A percentile compares a stretch with the other conserved stretches of the same genome.
Conservation (phyloP, 306 rosid species). For the Vachellia pachyceras region DNA sequence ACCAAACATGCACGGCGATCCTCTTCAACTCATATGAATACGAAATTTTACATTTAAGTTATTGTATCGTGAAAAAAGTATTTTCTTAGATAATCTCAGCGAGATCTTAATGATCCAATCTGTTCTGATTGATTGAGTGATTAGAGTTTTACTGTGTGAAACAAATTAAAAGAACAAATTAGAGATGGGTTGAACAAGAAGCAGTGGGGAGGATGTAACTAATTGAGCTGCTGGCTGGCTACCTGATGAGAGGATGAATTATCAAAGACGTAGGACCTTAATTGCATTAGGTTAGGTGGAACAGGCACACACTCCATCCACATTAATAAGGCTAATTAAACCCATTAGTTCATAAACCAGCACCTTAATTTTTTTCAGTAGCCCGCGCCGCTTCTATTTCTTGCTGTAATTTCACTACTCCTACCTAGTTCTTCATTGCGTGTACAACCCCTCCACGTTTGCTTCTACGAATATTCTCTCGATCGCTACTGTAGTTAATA, state of each 20-base stretch:
- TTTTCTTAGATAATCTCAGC: neutral
- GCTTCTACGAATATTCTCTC: neutral
- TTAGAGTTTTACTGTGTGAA: neutral
- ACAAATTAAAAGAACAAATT: neutral
- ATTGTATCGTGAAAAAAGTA: neutral
- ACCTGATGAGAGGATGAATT: neutral
- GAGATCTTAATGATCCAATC: neutral
- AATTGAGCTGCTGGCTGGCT: neutral
- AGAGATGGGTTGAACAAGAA: neutral
- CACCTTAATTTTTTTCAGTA: neutral
- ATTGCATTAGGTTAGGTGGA: neutral
- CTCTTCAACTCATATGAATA: too few relatives aligned
- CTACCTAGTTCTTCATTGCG: neutral
- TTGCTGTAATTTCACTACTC: neutral
- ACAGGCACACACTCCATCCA: neutral
- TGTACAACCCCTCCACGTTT: neutral
- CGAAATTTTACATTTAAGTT: too few relatives aligned
- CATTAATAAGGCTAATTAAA: neutral
- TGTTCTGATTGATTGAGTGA: neutral
- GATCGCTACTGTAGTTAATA: neutral
- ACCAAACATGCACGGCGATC: too few relatives aligned
- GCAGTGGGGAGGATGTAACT: neutral
- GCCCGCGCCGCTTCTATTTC: neutral
- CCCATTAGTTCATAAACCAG: neutral
- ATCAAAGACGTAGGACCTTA: neutral